Evolutionary conservation across 257 asterid species (phyloP).

Genomic region (Rubia yunnanensis): DNA sequence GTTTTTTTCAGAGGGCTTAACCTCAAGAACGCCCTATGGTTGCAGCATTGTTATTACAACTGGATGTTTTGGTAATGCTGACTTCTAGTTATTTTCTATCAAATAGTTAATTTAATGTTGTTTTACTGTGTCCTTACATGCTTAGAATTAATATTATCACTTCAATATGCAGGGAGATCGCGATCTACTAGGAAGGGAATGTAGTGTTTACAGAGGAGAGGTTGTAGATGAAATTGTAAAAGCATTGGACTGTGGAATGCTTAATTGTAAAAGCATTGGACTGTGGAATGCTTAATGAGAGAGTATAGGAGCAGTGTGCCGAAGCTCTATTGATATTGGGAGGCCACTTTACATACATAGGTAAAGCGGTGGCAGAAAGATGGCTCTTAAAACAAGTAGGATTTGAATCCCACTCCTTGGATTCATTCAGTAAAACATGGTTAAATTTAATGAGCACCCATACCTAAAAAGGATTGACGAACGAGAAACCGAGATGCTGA

Average conservation of each 20-base stretch:
- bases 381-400: constrained; percentile 60
- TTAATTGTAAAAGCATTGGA: constrained; percentile 49
- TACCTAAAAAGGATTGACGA: too few species aligned
- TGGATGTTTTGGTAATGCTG: constrained; percentile 60
- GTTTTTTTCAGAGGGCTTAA: too few species aligned
- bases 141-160: not conserved
- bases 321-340: too few species aligned
- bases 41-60: constrained; percentile 55
- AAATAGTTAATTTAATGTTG: not conserved
- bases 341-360: constrained; percentile 62
- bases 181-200: too few species aligned
- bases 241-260: constrained; percentile 39
- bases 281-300: constrained; percentile 40
- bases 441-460: constrained; percentile 8
- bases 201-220: too few species aligned
- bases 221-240: constrained; percentile 39
- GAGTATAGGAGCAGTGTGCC: too few species aligned
- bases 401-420: constrained; percentile 16
- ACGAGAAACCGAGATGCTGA: too few species aligned
- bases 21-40: constrained; percentile 50
- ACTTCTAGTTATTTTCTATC: constrained; percentile 2
- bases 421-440: constrained; percentile 15
- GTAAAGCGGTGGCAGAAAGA: constrained; percentile 46
- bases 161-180: too few species aligned
- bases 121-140: not conserved